Conservation (phyloP, 2,329 filamentous ascomycete genomes). For the Fusarium sp. region DNA sequence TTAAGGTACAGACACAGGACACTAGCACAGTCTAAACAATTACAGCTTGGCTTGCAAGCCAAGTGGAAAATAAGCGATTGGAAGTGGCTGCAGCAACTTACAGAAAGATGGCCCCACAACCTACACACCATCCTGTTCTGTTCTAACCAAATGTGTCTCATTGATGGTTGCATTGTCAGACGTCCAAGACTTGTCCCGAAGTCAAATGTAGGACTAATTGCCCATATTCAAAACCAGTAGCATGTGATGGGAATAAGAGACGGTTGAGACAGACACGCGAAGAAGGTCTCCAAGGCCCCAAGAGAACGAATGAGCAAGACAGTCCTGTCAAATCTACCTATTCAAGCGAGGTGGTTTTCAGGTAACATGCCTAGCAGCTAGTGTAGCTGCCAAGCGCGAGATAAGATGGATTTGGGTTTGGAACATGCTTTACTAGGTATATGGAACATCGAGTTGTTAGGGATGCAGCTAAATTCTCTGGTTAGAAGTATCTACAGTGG, state of each 20-base stretch:
- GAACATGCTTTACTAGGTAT: constrained; percentile 15
- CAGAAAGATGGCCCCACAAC: constrained; percentile 13
- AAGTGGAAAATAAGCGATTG: constrained; percentile 32
- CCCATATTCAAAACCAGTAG: constrained; percentile 14
- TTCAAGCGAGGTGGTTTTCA: not conserved
- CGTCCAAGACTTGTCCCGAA: constrained; percentile 27
- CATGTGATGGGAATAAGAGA: constrained; percentile 23
- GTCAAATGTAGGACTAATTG: constrained; percentile 30
- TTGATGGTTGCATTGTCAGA: constrained; percentile 40
- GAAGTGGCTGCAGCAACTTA: constrained; percentile 39
- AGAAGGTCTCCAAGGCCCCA: not conserved
- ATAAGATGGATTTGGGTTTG: constrained; percentile 26
- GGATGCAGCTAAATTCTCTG: constrained; percentile 1
- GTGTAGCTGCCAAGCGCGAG: constrained; percentile 1
- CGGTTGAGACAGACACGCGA: constrained; percentile 1
- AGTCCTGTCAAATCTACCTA: not conserved
- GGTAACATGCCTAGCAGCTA: not conserved
- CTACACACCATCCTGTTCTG: constrained; percentile 26
- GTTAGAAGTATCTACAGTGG: not conserved
- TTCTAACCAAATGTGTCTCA: constrained; percentile 33
- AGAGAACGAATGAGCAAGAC: not conserved
- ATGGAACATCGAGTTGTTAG: constrained; percentile 1
- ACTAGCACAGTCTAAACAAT: constrained; percentile 17
- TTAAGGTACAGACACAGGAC: constrained; percentile 27
- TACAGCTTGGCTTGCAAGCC: constrained; percentile 12